Base-by-base conservation (phyloP, 192 early-diverging fungal genomes). In the Dissophora ornata region DNA sequence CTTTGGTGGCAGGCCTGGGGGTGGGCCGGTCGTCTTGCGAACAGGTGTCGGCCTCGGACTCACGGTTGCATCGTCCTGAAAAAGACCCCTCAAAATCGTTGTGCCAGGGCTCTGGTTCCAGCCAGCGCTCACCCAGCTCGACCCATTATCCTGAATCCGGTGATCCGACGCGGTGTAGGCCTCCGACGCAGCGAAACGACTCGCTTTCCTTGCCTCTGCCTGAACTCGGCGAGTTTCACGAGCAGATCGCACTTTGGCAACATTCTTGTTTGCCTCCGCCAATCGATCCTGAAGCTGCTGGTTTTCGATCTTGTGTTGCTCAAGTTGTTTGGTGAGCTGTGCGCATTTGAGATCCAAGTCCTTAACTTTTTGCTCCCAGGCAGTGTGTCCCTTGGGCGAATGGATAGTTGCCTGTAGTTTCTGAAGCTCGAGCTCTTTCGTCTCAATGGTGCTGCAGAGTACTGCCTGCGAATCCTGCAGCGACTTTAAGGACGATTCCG, bases 281-380 rank as follows among this genome's bases (percentile, higher is more conserved):
- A 77, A 42, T 36, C 65, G 57, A 11, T 77, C 73, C 50, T 67
- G 73, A 9, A 77, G n/a, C 29, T 77, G 64, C 16, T 56, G 64
- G 26, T 77, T 77, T n/a, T 77, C 73, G 0, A 51, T 19, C 16
- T 77, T 62, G 49, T 50, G 67, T 58, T 67, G 73, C 29, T 40
- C 57, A 24, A 77, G 51, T 26, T 67, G 64, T 30, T 67, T 48
- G 0, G 53, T 34, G 30, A 77, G 34, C 6, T 57, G 51, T 21
- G 73, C 22, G 29, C 73, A 77, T 36, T 62, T 54, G 18, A 46
- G 16, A 29, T 67, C 73, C 22, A 77, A 44, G 19, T 67, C 73
- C 50, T 62, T 67, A 48, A 41, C 60, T 49, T 67, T 77, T 48
- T 67, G 73, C 25, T 77, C 73, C 73, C 49, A 77, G 16, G 44